Evolutionary conservation across 352 stramenopile species (phyloP), one percentile per base, ranked within the genome.

Genomic region (Pythium rishiriense): DNA sequence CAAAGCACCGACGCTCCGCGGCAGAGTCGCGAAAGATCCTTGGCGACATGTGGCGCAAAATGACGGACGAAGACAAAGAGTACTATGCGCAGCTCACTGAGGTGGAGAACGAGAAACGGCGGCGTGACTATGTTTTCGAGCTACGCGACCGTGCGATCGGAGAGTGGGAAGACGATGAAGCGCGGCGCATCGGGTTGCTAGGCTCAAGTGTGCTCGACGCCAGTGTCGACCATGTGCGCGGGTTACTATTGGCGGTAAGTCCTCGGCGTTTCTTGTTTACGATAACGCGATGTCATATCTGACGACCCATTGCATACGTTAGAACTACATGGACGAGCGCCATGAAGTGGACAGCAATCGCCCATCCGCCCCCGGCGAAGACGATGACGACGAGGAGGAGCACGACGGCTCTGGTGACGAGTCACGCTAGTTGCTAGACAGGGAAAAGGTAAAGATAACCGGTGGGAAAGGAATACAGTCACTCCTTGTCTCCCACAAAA

Each of bases 11-110:
- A 0, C 80, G 80, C 4, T 93, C 84, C 29, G 84, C 84, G 15
- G 76, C 82, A 17, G 84, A 93, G 59, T 88, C 75, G 39, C 67
- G 84, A 9, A 93, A 93, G 71, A 89, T 93, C 43, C 78, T 93
- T 54, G 84, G 84, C 41, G 84, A 93, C 42, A 90, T 89, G 82
- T 93, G 84, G 84, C 84, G 84, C 59, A 91, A 87, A 58, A 87
- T 78, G 63, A 85, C 77, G 3, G 84, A 93, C 46, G 84, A 93
- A 73, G 84, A 91, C 48, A 91, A 91, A 73, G 84, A 93, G 52
- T 79, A 88, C 50, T 93, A 93, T 47, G 75, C 73, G 21, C 81
- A 90, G 58, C 37, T 93, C 24, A 87, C 77, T 1, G 84, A 93
- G 60, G 72, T 86, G 2, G 84, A 93, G 63, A 93, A 91, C 71